phyloP scores from a whole-genome alignment of 768 basidiomycete genomes.

The Leccinum uliginosum region DNA sequence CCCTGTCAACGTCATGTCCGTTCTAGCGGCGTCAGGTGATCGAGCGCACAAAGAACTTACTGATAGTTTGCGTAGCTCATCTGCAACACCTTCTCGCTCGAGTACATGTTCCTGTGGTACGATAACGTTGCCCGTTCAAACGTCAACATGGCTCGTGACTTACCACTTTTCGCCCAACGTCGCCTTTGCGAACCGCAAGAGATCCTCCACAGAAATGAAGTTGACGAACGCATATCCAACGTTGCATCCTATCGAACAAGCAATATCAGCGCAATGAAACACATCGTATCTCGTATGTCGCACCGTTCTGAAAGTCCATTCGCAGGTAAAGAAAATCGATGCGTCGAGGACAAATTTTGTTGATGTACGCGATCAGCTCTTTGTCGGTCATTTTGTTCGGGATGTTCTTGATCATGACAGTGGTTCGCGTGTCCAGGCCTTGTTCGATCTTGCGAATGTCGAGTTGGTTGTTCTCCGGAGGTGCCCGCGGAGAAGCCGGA shows the following conservation, averaged over 20 bases:
- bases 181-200: conserved; percentile 68
- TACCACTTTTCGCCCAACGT: conserved; percentile 82
- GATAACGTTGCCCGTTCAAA: conserved; percentile 3
- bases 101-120: conserved; percentile 77
- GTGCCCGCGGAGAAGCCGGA: conserved; percentile 25
- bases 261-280: conserved; percentile 2
- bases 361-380: conserved; percentile 65
- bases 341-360: conserved; percentile 64
- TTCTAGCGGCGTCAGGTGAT: conserved; percentile 7
- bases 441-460: conserved; percentile 70
- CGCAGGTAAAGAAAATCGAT: conserved; percentile 87
- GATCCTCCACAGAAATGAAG: conserved; percentile 75
- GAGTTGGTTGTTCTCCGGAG: conserved; percentile 50
- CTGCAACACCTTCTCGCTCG: conserved; percentile 84
- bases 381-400: conserved; percentile 87
- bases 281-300: conserved; percentile 12
- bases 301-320: conserved; percentile 83
- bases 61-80: conserved; percentile 94
- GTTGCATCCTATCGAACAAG: conserved; percentile 55
- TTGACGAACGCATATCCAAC: conserved; percentile 88
- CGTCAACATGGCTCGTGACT: conserved; percentile 14
- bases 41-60: conserved; percentile 42
- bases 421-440: conserved; percentile 76
- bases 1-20: conserved; percentile 39
- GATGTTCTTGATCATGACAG: conserved; percentile 89